Percentiles rank a stretch among this genome's conserved stretches.
Evolutionary conservation across 179 eudicot species (phyloP).

Genomic region (Pouteria campechiana): DNA sequence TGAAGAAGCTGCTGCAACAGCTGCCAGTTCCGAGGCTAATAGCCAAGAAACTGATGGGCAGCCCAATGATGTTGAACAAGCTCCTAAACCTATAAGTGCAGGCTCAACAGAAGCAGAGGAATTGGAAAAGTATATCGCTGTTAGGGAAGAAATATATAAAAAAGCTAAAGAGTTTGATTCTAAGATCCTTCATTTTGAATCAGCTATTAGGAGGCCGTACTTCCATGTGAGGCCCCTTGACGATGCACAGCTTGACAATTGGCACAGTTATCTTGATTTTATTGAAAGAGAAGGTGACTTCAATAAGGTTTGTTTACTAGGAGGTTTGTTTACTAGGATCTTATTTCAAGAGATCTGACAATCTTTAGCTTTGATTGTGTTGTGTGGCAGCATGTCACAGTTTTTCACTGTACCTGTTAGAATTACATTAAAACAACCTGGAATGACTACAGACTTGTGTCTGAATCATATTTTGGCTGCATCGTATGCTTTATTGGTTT

Average conservation of each 20-base stretch:
- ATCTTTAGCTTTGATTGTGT: no score
- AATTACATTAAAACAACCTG: no score
- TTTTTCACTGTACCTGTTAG: no score
- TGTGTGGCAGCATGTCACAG: no score
- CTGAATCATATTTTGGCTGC: slow-evolving; percentile 95
- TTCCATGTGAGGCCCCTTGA: slow-evolving; percentile 88
- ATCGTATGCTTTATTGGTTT: slow-evolving; percentile 94
- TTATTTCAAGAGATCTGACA: no score
- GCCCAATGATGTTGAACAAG: slow-evolving; percentile 45
- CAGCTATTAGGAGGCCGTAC: slow-evolving; percentile 93
- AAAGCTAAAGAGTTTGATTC: slow-evolving; percentile 90
- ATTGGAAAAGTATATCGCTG: slow-evolving; percentile 83
- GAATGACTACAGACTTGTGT: no score
- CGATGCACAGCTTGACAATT: slow-evolving; percentile 87
- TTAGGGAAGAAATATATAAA: slow-evolving; percentile 82
- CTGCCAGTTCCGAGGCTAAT: slow-evolving; percentile 22
- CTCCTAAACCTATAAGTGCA: slow-evolving; percentile 49
- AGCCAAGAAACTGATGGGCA: slow-evolving; percentile 53
- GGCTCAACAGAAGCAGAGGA: slow-evolving; percentile 71
- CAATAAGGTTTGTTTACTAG: slow-evolving; percentile 78
- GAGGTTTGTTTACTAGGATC: slow-evolving; percentile 16
- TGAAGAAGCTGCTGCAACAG: slow-evolving; percentile 49
- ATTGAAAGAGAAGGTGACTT: slow-evolving; percentile 73
- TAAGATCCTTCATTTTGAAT: slow-evolving; percentile 89
- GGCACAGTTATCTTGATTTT: slow-evolving; percentile 94